Percentiles rank a stretch among this genome's conserved stretches.
phyloP scores from a whole-genome alignment of 257 asterid genomes.

The Ilex aquifolium region DNA sequence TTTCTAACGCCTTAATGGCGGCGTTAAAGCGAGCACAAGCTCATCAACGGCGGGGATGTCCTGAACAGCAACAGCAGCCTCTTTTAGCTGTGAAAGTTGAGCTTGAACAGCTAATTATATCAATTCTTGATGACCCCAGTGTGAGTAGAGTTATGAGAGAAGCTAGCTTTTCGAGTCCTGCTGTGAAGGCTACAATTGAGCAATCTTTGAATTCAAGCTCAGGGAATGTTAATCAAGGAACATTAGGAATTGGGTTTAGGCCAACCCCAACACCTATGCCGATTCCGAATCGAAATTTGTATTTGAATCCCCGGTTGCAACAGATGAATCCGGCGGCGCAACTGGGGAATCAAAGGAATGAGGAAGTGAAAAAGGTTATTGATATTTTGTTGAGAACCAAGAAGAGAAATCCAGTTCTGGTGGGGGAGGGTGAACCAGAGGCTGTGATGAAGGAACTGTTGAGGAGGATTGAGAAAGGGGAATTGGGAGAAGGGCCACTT shows the following conservation, averaged over 20 bases:
- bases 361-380: conserved; percentile 54
- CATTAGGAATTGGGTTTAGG: background rate
- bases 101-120: conserved; percentile 9
- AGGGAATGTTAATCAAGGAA: background rate
- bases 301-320: conserved; percentile 59
- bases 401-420: conserved; percentile 76
- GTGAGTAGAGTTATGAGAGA: conserved; percentile 13
- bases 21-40: conserved; percentile 14
- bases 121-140: conserved; percentile 13
- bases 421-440: conserved; percentile 73
- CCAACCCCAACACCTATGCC: background rate
- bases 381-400: conserved; percentile 58
- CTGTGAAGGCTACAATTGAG: conserved; percentile 9
- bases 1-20: conserved; percentile 11
- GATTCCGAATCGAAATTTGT: conserved; percentile 42
- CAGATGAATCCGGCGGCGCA: conserved; percentile 18
- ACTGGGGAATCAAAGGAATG: conserved; percentile 34
- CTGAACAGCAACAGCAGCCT: conserved; percentile 13
- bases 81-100: conserved; percentile 8
- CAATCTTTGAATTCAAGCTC: conserved; percentile 1
- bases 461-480: conserved; percentile 44
- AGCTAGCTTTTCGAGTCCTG: conserved; percentile 12
- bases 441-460: conserved; percentile 59
- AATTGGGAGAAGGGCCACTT: conserved; percentile 34
- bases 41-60: conserved; percentile 10